A percentile compares a stretch with the other conserved stretches of the same genome.
These are phyloP conservation scores for Caryopteris hybrid DNA, from an alignment of 305 asterid species.

Conservation along the genomic window DNA sequence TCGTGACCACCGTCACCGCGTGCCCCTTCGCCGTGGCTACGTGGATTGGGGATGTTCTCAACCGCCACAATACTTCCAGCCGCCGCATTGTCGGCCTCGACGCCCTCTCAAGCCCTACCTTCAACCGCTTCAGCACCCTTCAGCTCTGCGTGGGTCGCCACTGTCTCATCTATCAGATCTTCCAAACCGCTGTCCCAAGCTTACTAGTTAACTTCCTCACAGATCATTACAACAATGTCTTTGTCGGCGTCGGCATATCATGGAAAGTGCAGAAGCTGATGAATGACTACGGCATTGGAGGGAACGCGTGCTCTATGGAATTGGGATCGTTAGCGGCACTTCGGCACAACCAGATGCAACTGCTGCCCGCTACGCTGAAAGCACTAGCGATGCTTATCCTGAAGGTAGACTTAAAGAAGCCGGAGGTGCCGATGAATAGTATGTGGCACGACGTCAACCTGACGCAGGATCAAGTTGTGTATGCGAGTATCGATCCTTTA, in stretches of 20 bases:
- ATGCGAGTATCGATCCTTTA: too few species aligned
- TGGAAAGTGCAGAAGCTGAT: not conserved
- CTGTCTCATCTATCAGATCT: not conserved
- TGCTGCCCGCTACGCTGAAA: not conserved
- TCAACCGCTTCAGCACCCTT: not conserved
- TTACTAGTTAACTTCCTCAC: not conserved
- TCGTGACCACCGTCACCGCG: not conserved
- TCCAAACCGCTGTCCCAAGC: not conserved
- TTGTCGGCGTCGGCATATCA: not conserved
- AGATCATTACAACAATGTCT: not conserved
- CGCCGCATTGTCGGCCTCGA: not conserved
- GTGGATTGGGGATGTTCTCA: not conserved
- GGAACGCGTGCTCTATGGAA: not conserved
- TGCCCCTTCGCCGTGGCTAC: not conserved
- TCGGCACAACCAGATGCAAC: not conserved
- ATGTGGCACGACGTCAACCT: too few species aligned
- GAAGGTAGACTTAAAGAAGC: too few species aligned
- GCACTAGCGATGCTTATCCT: not conserved
- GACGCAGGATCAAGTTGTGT: too few species aligned
- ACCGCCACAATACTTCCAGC: not conserved
- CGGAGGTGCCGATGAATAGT: too few species aligned
- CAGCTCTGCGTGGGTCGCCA: not conserved
- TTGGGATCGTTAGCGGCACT: not conserved
- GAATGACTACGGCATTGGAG: not conserved
- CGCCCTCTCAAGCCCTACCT: not conserved